These are phyloP conservation scores for Penicillium simplicissimum DNA, from an alignment of 495 filamentous ascomycete genomes.

Conservation along the genomic window DNA sequence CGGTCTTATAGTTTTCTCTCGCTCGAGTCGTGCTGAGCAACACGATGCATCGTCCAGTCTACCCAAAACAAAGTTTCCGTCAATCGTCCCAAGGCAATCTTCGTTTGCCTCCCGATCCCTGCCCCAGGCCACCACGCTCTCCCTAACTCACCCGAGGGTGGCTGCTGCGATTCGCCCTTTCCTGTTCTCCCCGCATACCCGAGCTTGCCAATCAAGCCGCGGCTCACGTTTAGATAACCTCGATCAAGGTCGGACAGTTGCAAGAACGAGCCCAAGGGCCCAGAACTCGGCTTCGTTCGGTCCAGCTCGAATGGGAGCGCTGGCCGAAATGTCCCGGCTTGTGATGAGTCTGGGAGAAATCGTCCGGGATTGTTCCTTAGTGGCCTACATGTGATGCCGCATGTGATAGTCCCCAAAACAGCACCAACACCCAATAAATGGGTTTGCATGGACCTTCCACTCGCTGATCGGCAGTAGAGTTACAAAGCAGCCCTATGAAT, in stretches of 20 bases:
- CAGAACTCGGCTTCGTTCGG: conserved; percentile 7
- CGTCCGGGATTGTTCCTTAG: not conserved
- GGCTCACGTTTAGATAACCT: conserved; percentile 11
- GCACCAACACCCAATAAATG: not conserved
- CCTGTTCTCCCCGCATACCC: conserved; percentile 10
- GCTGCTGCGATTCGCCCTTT: not conserved
- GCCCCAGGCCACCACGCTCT: not conserved
- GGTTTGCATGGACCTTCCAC: not conserved
- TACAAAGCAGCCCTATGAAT: not conserved
- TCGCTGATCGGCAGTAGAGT: not conserved
- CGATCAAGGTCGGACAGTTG: not conserved
- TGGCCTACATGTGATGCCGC: conserved; percentile 11
- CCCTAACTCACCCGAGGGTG: conserved; percentile 25
- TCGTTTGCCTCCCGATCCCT: conserved; percentile 1
- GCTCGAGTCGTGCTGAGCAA: conserved; percentile 6
- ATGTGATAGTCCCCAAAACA: conserved; percentile 8
- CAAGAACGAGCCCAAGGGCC: not conserved
- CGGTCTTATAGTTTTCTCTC: conserved; percentile 2
- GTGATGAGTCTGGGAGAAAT: conserved; percentile 9
- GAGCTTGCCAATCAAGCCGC: conserved; percentile 20
- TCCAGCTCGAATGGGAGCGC: not conserved
- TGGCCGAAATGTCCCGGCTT: conserved; percentile 18
- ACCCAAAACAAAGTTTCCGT: conserved; percentile 3
- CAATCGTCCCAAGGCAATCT: not conserved
- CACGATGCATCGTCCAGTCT: conserved; percentile 10